Conservation (phyloP, 2,329 filamentous ascomycete genomes). For the Periconia sp. region DNA sequence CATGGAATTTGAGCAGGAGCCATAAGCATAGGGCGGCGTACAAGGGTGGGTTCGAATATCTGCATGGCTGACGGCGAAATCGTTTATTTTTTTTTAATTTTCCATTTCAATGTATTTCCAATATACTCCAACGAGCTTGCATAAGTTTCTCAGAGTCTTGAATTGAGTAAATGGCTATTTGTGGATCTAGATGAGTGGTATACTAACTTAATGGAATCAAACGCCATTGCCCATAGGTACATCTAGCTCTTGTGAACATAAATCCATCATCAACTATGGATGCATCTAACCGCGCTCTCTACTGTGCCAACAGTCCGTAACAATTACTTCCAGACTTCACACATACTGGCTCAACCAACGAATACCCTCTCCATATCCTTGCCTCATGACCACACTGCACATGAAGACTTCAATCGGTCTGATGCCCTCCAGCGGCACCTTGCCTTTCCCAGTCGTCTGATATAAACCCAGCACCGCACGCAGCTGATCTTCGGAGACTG, state of each 20-base stretch:
- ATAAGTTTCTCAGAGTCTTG: no score
- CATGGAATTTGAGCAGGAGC: constrained; percentile 8
- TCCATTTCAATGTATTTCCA: neutral
- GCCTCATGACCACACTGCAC: constrained; percentile 98
- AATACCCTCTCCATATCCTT: constrained; percentile 63
- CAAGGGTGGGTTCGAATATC: constrained; percentile 1
- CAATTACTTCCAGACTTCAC: constrained; percentile 26
- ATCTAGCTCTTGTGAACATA: no score
- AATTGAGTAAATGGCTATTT: no score
- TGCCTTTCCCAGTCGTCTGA: constrained; percentile 60
- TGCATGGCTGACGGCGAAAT: constrained; percentile 1
- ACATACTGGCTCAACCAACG: constrained; percentile 51
- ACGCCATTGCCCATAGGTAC: no score
- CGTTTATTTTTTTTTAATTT: neutral
- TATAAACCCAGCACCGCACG: constrained; percentile 90
- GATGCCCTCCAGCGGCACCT: constrained; percentile 45
- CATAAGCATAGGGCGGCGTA: constrained; percentile 21
- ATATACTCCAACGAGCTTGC: no score
- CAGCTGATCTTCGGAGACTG: constrained; percentile 93
- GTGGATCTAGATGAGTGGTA: no score
- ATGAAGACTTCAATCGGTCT: constrained; percentile 85
- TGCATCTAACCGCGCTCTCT: no score
- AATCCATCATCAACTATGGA: no score
- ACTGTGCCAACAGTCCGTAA: no score
- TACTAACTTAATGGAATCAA: no score